Percentiles rank a stretch among this genome's conserved stretches.
Conservation (phyloP, 331 rosid genomes). For the Pyracantha coccinea region DNA sequence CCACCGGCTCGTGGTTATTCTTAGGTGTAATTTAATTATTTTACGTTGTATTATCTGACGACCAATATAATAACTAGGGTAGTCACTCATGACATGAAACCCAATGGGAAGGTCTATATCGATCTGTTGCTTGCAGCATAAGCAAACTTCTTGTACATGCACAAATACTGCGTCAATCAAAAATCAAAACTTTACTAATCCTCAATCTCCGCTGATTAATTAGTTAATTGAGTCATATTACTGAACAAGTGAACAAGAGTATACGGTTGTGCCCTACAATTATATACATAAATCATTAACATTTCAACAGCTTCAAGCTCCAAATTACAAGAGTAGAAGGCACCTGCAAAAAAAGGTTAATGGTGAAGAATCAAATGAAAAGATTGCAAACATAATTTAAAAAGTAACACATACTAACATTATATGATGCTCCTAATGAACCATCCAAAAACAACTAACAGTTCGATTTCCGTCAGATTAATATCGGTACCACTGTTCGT, state of each 20-base stretch:
- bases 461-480: neutral
- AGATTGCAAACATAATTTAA: neutral
- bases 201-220: neutral
- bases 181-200: too few relatives aligned
- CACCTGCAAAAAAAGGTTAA: neutral
- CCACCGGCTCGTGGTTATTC: too few relatives aligned
- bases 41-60: too few relatives aligned
- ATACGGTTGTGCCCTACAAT: neutral
- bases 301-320: neutral
- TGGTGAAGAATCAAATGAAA: neutral
- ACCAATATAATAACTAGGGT: too few relatives aligned
- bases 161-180: neutral
- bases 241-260: neutral
- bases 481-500: neutral
- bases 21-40: too few relatives aligned
- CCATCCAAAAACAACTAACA: neutral
- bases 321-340: neutral
- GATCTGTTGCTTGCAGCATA: neutral
- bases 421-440: conserved; percentile 9
- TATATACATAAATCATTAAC: neutral
- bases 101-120: neutral
- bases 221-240: neutral
- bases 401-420: neutral
- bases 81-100: neutral
- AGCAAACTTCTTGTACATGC: neutral